Conservation (phyloP, 2,329 filamentous ascomycete species). For the Alternaria brassicae region DNA sequence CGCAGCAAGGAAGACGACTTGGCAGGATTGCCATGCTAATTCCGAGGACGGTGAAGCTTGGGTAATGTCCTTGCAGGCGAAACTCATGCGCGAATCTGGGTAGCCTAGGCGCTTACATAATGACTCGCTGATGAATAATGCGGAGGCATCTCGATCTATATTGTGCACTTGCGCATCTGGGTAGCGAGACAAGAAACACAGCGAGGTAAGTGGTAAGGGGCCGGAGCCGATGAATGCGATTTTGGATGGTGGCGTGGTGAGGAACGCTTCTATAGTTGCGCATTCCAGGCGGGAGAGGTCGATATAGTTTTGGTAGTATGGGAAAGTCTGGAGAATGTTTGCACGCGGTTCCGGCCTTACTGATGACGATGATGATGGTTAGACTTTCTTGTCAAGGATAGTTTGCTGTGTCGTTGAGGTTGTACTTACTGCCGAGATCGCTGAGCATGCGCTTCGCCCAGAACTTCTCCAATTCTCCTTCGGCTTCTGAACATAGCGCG, state of each 20-base stretch:
- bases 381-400: not conserved
- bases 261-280: constrained; percentile 50
- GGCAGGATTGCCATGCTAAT: constrained; percentile 45
- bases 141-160: constrained; percentile 51
- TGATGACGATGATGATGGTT: not conserved
- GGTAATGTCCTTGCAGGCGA: constrained; percentile 48
- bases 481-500: constrained; percentile 54
- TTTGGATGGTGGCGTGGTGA: constrained; percentile 32
- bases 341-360: not conserved
- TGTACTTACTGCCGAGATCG: constrained; percentile 9
- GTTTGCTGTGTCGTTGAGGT: not conserved
- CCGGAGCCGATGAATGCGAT: constrained; percentile 61
- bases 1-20: constrained; percentile 60
- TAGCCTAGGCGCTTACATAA: constrained; percentile 50
- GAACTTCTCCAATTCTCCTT: constrained; percentile 55
- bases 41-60: not conserved
- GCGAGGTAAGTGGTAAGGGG: constrained; percentile 58
- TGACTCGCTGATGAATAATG: constrained; percentile 43
- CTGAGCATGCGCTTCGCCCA: constrained; percentile 52
- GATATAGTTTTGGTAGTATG: constrained; percentile 60
- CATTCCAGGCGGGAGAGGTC: constrained; percentile 59
- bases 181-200: constrained; percentile 53
- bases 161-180: constrained; percentile 49
- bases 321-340: constrained; percentile 46
- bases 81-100: constrained; percentile 48